These are phyloP conservation scores for Aspergillus viridinutans DNA, from an alignment of 2,329 filamentous ascomycete genomes.

Conservation along the genomic window DNA sequence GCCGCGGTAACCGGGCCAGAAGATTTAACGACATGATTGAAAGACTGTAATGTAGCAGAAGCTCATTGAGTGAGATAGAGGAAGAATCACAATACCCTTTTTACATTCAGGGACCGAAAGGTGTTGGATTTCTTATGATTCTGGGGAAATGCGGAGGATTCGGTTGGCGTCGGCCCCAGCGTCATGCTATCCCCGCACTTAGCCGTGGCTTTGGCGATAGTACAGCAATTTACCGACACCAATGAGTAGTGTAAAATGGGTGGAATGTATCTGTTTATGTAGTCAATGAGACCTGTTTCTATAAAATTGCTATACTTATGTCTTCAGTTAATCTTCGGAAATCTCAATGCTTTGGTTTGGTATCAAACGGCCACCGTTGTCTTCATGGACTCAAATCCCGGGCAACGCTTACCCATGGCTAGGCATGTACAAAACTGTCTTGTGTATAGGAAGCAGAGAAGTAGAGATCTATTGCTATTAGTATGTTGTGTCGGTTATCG, in stretches of 20 bases:
- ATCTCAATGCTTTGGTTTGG: background rate
- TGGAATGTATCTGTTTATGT: background rate
- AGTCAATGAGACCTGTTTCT: background rate
- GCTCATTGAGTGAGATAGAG: background rate
- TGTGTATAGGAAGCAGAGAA: background rate
- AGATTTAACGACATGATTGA: slow-evolving; percentile 9
- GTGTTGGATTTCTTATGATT: background rate
- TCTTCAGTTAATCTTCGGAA: no score
- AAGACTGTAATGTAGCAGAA: background rate
- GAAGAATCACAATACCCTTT: slow-evolving; percentile 2
- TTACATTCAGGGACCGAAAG: background rate
- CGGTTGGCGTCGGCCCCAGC: slow-evolving; percentile 26
- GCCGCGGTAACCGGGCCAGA: slow-evolving; percentile 6
- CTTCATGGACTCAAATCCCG: no score
- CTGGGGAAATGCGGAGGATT: slow-evolving; percentile 14
- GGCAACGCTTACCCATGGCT: background rate
- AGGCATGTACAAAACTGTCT: background rate
- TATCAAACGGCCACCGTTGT: background rate
- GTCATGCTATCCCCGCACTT: slow-evolving; percentile 1
- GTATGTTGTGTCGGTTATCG: background rate
- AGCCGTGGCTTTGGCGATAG: background rate
- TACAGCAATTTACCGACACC: background rate
- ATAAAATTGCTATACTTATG: background rate
- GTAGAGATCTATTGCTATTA: background rate
- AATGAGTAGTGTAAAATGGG: background rate